Percentiles rank a stretch among this genome's conserved stretches.
Conservation (phyloP, 2,329 filamentous ascomycete genomes). For the Penicillium vulpinum region DNA sequence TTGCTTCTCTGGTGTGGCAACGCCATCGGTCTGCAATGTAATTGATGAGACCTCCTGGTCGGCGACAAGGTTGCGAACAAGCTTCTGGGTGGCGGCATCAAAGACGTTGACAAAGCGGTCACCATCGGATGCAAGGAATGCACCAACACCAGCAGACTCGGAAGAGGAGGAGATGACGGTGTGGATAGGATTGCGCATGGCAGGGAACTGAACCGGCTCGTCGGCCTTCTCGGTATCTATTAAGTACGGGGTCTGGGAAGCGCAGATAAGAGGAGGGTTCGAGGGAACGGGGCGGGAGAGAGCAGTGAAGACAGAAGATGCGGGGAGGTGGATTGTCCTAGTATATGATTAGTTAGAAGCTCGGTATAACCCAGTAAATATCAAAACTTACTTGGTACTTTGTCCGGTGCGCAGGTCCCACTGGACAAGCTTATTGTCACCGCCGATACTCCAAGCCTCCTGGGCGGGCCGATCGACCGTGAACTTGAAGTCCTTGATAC, state of each 20-base stretch:
- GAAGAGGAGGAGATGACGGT: constrained; percentile 46
- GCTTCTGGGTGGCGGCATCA: constrained; percentile 43
- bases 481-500: constrained; percentile 54
- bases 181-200: constrained; percentile 52
- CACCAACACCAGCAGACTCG: constrained; percentile 34
- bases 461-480: constrained; percentile 39
- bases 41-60: constrained; percentile 48
- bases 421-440: constrained; percentile 54
- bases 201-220: constrained; percentile 46
- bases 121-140: constrained; percentile 51
- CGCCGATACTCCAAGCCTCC: constrained; percentile 56
- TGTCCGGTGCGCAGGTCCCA: constrained; percentile 51
- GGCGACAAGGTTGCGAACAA: constrained; percentile 51
- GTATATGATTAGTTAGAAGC: constrained; percentile 15
- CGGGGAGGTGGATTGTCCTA: constrained; percentile 48
- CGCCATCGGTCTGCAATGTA: constrained; percentile 34
- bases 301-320: constrained; percentile 40
- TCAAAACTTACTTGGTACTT: constrained; percentile 43
- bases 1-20: constrained; percentile 37
- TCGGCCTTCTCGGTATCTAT: constrained; percentile 45
- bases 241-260: constrained; percentile 51
- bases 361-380: constrained; percentile 6
- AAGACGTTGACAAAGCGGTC: constrained; percentile 55
- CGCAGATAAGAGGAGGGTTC: constrained; percentile 49
- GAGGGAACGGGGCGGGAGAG: constrained; percentile 45